Evolutionary conservation across 331 rosid genomes (phyloP), one percentile per base, ranked within the genome.

Genomic region (Phaseolus coccineus): DNA sequence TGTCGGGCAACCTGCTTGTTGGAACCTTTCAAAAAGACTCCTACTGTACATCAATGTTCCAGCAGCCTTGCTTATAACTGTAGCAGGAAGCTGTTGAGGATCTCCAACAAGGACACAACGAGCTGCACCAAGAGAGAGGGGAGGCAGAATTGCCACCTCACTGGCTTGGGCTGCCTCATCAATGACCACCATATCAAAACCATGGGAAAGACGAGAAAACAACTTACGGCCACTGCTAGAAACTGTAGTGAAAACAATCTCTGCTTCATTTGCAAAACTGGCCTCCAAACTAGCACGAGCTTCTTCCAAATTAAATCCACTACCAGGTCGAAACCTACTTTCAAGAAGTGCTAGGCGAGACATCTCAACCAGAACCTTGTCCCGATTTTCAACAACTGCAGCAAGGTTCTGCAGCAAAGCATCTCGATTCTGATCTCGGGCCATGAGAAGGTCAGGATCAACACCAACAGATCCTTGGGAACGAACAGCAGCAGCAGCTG

Each of bases 131-230:
- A 93, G 98, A 46, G 99, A 81, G 56, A 93, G 99, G 9, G 99
- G 99, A 51, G 99, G 99, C 85, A 93, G 97, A 89, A 96, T 67
- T 52, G 84, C 99, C 74, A 90, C 96, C 86, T 96, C 99, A 84
- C 99, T 93, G 66, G 98, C 99, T 86, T 96, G 99, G 70, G 98
- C 98, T 58, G 99, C 99, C 84, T 96, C 98, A 74, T 93, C 99
- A 82, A 96, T 93, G 68, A 93, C 99, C 71, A 96, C 99, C 98
- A 96, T 96, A 85, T 96, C 98, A 91, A 96, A 96, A 72, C 99
- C 99, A 88, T 93, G 98, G 81, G 96, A 89, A 74, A 96, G 98
- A 48, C 97, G 97, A 71, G 99, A 91, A 80, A 96, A 96, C 91
- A 96, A 85, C 85, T 93, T 96, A 40, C 98, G 98, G 16, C 98